Conservation (phyloP, 495 filamentous ascomycete genomes). For the Penicillium verhagenii region DNA sequence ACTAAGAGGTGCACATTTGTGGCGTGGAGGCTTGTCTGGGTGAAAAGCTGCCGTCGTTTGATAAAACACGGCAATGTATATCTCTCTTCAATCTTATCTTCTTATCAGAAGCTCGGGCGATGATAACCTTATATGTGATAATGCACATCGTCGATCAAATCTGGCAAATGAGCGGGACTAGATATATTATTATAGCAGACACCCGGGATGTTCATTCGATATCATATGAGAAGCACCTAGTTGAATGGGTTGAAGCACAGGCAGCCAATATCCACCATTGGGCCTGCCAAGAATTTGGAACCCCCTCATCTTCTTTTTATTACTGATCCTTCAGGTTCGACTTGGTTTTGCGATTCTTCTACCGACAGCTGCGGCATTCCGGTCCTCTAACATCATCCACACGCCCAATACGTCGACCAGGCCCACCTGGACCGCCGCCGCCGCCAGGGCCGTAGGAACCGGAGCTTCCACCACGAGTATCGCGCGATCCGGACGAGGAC, state of each 20-base stretch:
- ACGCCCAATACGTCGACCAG: conserved; percentile 33
- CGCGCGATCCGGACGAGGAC: conserved; percentile 17
- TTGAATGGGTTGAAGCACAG: not conserved
- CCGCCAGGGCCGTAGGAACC: conserved; percentile 29
- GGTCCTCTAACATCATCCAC: conserved; percentile 45
- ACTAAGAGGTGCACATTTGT: conserved; percentile 3
- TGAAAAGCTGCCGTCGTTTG: not conserved
- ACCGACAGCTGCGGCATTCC: conserved; percentile 37
- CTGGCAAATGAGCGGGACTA: not conserved
- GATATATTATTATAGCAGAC: not conserved
- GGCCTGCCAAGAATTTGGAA: not conserved
- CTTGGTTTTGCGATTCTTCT: not conserved
- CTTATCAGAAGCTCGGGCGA: not conserved
- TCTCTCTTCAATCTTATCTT: not conserved
- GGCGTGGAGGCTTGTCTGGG: conserved; percentile 2
- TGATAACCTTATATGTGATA: not conserved
- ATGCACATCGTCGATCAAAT: not conserved
- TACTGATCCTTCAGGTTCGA: not conserved
- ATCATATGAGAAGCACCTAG: not conserved
- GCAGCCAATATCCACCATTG: not conserved
- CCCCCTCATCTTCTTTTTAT: not conserved
- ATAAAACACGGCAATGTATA: not conserved
- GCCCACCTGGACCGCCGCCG: conserved; percentile 26
- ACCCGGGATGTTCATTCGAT: not conserved
- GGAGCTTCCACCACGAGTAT: conserved; percentile 27